Evolutionary conservation across 2,329 filamentous ascomycete genomes (phyloP), one percentile per base, ranked within the genome.

Genomic region (Colletotrichum tabaci): DNA sequence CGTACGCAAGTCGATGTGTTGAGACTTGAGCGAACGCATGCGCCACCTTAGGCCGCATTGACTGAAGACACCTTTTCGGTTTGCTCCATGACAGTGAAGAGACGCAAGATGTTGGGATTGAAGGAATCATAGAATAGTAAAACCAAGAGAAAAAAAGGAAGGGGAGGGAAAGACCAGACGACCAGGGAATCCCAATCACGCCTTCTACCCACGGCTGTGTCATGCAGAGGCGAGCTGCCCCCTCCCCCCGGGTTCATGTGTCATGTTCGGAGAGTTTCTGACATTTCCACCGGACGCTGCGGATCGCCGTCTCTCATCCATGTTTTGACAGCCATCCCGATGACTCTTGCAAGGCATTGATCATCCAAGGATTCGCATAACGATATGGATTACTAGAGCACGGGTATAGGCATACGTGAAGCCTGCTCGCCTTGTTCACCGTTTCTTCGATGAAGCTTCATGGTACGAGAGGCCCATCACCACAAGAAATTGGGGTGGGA

Each of bases 31-130:
- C 16, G 30, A 40, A 46, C 23, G 40, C 49, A 55, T 35, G 49
- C 38, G 26, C 38, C 23, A 42, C 21, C 30, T 46, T 15, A 5
- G 35, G 58, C 57, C 68, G 65, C 65, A 63, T 68, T 63, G 65
- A 63, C 38, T 58, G 57, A 40, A 58, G 44, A 53, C 52, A 63
- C 44, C 21, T 47, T 52, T 47, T 71, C 68, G 69, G 58, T 61
- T 71, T 58, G 60, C 58, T 69, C 49, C 30, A 52, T 35, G 21
- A 58, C 21, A 60, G 38, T 63, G 58, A 71, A 63, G 58, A 67
- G 69, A 68, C 58, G 57, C 40, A 71, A 64, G 46, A 71, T 53
- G 58, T 68, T 71, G 65, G 69, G 69, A 60, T 71, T 47, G 65
- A 63, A 68, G 52, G 58, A 35, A 60, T 26, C n/a, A 44, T 44